These are phyloP conservation scores for Aspergillus latus DNA, from an alignment of 2,329 filamentous ascomycete species.

Conservation along the genomic window DNA sequence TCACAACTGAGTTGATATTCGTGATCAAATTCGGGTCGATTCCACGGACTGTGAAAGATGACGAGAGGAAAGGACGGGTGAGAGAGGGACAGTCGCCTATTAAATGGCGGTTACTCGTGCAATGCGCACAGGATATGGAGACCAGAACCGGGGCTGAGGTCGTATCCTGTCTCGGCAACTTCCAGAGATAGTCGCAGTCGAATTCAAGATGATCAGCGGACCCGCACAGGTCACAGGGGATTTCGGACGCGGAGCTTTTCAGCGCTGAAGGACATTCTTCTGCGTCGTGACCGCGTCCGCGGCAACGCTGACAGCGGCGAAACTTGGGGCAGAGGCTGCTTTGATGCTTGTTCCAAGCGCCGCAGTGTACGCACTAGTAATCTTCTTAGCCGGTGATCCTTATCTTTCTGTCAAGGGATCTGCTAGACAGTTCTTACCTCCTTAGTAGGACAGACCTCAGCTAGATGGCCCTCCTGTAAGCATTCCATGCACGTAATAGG, in stretches of 20 bases:
- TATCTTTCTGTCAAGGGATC: not conserved
- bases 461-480: slow-evolving; percentile 44
- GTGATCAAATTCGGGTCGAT: slow-evolving; percentile 39
- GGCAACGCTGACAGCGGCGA: slow-evolving; percentile 56
- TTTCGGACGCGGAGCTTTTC: slow-evolving; percentile 52
- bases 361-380: slow-evolving; percentile 44
- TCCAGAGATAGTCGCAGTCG: slow-evolving; percentile 62
- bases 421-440: slow-evolving; percentile 33
- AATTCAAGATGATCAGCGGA: slow-evolving; percentile 58
- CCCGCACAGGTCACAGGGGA: slow-evolving; percentile 62
- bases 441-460: slow-evolving; percentile 44
- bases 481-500: slow-evolving; percentile 46
- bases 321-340: slow-evolving; percentile 42
- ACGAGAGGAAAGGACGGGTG: slow-evolving; percentile 27
- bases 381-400: not conserved
- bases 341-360: slow-evolving; percentile 42
- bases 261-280: slow-evolving; percentile 59
- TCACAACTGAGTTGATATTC: slow-evolving; percentile 37
- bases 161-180: slow-evolving; percentile 31
- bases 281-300: slow-evolving; percentile 59
- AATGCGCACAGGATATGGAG: slow-evolving; percentile 47
- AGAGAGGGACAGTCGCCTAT: slow-evolving; percentile 46
- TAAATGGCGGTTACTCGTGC: slow-evolving; percentile 45
- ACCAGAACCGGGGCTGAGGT: slow-evolving; percentile 34
- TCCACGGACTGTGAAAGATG: slow-evolving; percentile 42